Percentiles rank a stretch among this genome's conserved stretches.
Conservation (phyloP, 805 yeast species). For the Jamesozyma hellenica region DNA sequence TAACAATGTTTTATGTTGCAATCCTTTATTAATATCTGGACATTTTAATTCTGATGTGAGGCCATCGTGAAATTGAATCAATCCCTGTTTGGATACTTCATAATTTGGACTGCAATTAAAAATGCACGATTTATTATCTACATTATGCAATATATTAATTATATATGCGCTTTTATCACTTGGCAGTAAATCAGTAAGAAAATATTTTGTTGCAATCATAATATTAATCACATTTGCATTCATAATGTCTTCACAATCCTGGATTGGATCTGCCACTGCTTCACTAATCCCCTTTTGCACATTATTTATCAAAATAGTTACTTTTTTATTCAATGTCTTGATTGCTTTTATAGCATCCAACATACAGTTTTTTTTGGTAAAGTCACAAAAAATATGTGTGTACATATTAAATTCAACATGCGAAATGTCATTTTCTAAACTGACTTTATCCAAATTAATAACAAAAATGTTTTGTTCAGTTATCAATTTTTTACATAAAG, state of each 20-base stretch:
- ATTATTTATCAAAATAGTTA: constrained; percentile 16
- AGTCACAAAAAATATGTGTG: constrained; percentile 5
- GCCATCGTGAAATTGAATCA: constrained; percentile 22
- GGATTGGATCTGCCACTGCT: constrained; percentile 3
- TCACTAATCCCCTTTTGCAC: constrained; percentile 10
- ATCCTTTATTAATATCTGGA: constrained; percentile 2
- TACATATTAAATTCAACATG: background rate
- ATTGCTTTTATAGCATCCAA: background rate
- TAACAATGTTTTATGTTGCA: background rate
- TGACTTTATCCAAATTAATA: constrained; percentile 11
- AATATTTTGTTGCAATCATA: constrained; percentile 15
- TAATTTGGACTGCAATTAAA: constrained; percentile 2
- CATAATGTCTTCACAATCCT: constrained; percentile 8
- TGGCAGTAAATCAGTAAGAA: constrained; percentile 9
- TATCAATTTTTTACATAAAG: constrained; percentile 7
- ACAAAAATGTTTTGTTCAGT: constrained; percentile 4
- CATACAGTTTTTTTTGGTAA: constrained; percentile 1
- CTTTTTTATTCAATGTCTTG: background rate
- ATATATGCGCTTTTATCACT: constrained; percentile 9
- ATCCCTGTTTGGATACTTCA: constrained; percentile 13
- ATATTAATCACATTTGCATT: constrained; percentile 15
- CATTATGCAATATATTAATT: constrained; percentile 7
- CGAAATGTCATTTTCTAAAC: background rate
- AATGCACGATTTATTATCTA: background rate
- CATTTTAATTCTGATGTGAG: constrained; percentile 14